Evolutionary conservation across 2,329 filamentous ascomycete species (phyloP), one percentile per base, ranked within the genome.

Genomic region (Pseudocercospora vitis): DNA sequence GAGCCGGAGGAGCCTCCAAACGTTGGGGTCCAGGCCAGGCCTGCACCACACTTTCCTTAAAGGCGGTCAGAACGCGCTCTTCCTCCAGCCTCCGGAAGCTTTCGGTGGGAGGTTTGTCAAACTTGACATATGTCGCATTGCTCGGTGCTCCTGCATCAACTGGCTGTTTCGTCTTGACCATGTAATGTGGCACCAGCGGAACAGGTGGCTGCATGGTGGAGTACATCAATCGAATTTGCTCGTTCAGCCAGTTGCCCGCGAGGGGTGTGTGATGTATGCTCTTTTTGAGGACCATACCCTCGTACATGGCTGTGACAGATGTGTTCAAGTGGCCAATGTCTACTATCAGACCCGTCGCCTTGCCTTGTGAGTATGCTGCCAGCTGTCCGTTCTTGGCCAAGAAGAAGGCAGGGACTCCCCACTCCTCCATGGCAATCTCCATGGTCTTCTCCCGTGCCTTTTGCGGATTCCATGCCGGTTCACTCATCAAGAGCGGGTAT

Each of bases 21-120:
- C 84, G 81, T 55, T 86, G 86, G 0, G 89, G 89, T 0, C 89
- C 89, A 21, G 84, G 83, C 92, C 94, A 99, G 11, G 92, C 85
- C 74, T 96, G 91, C 23, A 97, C 91, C 12, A 96, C 90, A 14
- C 88, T 95, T 75, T 99, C 95, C 76, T 99, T 99, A 82, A 95
- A 99, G 70, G 96, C 91, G 31, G 89, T 91, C 53, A 99, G 76
- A 35, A 96, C 86, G 49, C 92, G 88, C 71, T 97, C 94, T 76
- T 99, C 91, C 73, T 97, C 86, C 61, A 92, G 86, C 14, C 79
- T 77, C 55, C 87, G 85, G 81, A 91, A 97, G 1, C 88, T 91
- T 23, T 83, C 80, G 63, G 77, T 75, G 0, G 81, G 82, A 1
- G 79, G 75, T 50, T 74, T 74, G 78, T 68, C 79, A 69, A 90